A percentile compares a stretch with the other conserved stretches of the same genome.
phyloP scores from a whole-genome alignment of 2,329 filamentous ascomycete species.

The Cucurbitaria berberidis region DNA sequence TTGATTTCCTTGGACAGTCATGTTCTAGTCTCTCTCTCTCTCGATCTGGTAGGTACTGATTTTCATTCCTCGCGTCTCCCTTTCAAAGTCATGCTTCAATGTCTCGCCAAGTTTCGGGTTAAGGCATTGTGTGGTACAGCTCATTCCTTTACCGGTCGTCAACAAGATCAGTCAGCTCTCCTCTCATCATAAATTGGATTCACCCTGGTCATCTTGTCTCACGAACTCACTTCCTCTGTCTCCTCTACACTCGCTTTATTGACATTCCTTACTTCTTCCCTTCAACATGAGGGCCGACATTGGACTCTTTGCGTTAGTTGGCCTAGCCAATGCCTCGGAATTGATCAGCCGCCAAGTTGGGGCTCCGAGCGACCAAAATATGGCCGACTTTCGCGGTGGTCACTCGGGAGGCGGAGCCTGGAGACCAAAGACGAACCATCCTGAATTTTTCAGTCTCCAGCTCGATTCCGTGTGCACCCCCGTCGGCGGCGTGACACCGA shows the following conservation, averaged over 20 bases:
- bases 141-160: conserved; percentile 30
- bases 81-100: not conserved
- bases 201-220: conserved; percentile 27
- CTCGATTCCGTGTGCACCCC: conserved; percentile 25
- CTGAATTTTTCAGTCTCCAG: conserved; percentile 33
- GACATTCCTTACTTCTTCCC: conserved; percentile 23
- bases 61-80: conserved; percentile 4
- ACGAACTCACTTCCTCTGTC: conserved; percentile 19
- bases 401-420: conserved; percentile 7
- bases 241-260: conserved; percentile 25
- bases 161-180: conserved; percentile 34
- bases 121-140: conserved; percentile 25
- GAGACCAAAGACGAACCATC: conserved; percentile 32
- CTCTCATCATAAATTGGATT: conserved; percentile 35
- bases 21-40: not conserved
- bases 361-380: not conserved
- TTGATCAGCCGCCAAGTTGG: conserved; percentile 10
- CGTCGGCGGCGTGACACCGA: not conserved
- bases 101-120: conserved; percentile 18
- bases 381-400: not conserved
- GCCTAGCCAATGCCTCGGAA: conserved; percentile 24
- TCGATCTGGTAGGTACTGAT: not conserved
- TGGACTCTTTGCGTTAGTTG: conserved; percentile 21
- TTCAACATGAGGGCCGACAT: conserved; percentile 31
- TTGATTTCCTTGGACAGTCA: not conserved